A percentile compares a stretch with the other conserved stretches of the same genome.
Conservation (phyloP, 176 grass and related monocot species). For the Musa schizocarpa region DNA sequence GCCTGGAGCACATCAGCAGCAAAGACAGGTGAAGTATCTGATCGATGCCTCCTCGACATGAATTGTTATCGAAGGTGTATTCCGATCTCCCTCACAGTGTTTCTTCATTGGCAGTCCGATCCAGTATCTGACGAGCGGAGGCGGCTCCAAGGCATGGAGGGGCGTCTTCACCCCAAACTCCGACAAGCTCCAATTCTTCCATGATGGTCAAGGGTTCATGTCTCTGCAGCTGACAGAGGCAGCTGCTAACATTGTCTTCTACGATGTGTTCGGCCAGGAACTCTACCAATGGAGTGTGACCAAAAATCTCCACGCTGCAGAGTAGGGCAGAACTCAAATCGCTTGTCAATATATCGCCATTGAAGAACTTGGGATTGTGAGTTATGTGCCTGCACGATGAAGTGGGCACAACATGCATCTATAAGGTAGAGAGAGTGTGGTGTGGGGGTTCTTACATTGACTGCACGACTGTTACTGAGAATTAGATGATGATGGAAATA, state of each 20-base stretch:
- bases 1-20: conserved; percentile 90
- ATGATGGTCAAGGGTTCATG: conserved; percentile 89
- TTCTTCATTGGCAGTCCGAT: conserved; percentile 34
- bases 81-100: conserved; percentile 6
- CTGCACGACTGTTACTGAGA: too few relatives aligned
- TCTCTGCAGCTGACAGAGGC: conserved; percentile 51
- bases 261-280: conserved; percentile 42
- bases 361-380: too few relatives aligned
- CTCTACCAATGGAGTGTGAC: conserved; percentile 43
- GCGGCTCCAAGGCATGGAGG: conserved; percentile 79
- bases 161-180: conserved; percentile 46
- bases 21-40: conserved; percentile 42
- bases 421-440: too few relatives aligned
- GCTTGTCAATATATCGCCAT: too few relatives aligned
- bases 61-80: neutral
- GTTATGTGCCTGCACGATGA: too few relatives aligned
- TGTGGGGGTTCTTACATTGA: too few relatives aligned
- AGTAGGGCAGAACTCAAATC: neutral
- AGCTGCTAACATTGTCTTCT: conserved; percentile 49
- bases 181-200: conserved; percentile 69
- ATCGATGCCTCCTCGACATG: neutral
- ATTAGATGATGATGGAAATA: too few relatives aligned
- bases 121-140: conserved; percentile 86
- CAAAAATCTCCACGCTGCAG: conserved; percentile 1
- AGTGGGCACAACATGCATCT: too few relatives aligned